Percentiles rank a stretch among this genome's conserved stretches.
Conservation (phyloP, 495 filamentous ascomycete species). For the Xylaria curta region DNA sequence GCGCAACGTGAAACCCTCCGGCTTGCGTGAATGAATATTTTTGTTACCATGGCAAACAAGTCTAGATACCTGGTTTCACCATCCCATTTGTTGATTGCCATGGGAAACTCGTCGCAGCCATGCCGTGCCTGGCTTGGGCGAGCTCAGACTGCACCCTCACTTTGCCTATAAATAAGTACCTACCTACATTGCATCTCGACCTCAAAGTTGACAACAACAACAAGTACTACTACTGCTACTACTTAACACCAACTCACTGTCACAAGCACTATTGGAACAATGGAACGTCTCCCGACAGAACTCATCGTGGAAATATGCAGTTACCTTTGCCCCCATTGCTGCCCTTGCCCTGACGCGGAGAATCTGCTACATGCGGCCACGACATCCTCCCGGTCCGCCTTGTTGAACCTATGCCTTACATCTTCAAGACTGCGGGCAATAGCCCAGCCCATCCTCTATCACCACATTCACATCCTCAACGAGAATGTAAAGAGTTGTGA, state of each 20-base stretch:
- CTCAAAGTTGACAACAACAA: background rate
- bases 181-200: background rate
- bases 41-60: too few species aligned
- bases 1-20: background rate
- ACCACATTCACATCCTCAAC: background rate
- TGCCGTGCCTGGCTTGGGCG: background rate
- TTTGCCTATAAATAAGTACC: background rate
- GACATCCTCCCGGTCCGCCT: background rate
- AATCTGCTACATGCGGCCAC: too few species aligned
- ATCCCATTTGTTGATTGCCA: background rate
- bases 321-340: background rate
- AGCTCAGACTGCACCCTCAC: background rate
- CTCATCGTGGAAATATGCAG: background rate
- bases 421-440: background rate
- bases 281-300: background rate
- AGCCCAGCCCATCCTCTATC: background rate
- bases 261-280: background rate
- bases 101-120: background rate
- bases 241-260: background rate
- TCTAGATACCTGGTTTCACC: background rate
- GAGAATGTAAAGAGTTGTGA: fast-evolving
- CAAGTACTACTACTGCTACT: background rate
- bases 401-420: background rate
- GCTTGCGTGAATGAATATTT: background rate
- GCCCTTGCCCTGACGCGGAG: background rate